Conservation (phyloP, 2,329 filamentous ascomycete genomes). For the Spiromastix sp. region DNA sequence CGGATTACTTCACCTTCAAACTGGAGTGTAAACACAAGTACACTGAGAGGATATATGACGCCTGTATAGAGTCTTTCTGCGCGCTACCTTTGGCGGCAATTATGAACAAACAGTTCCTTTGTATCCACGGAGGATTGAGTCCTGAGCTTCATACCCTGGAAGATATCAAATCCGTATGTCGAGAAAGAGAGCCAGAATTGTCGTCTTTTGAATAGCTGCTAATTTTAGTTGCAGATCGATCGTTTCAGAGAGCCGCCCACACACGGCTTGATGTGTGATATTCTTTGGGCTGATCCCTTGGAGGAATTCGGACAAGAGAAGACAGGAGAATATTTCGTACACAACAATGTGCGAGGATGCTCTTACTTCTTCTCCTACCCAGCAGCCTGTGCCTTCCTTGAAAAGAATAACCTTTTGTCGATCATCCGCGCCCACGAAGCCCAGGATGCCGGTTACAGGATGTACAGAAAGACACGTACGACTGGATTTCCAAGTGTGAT, state of each 20-base stretch:
- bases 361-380: slow-evolving; percentile 99
- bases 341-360: slow-evolving; percentile 96
- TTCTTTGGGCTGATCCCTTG: slow-evolving; percentile 94
- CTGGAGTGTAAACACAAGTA: slow-evolving; percentile 99
- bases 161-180: slow-evolving; percentile 72
- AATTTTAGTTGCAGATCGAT: slow-evolving; percentile 57
- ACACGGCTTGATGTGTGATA: slow-evolving; percentile 97
- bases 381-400: slow-evolving; percentile 89
- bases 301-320: slow-evolving; percentile 99
- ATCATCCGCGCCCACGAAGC: slow-evolving; percentile 97
- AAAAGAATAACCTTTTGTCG: slow-evolving; percentile 97
- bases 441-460: slow-evolving; percentile 95
- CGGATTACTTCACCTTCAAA: slow-evolving; percentile 99
- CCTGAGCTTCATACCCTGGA: slow-evolving; percentile 94
- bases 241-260: slow-evolving; percentile 96
- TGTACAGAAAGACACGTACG: slow-evolving; percentile 97
- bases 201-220: slow-evolving; percentile 14
- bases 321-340: slow-evolving; percentile 91
- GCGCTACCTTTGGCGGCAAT: slow-evolving; percentile 83
- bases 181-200: background rate
- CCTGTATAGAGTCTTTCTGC: slow-evolving; percentile 98
- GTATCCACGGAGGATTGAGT: slow-evolving; percentile 92
- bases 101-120: slow-evolving; percentile 99
- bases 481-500: slow-evolving; percentile 98
- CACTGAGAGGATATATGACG: slow-evolving; percentile 89